A percentile compares a stretch with the other conserved stretches of the same genome.
Evolutionary conservation across 2,329 filamentous ascomycete species (phyloP).

Genomic region (Chrysoporthe deuterocubensis): DNA sequence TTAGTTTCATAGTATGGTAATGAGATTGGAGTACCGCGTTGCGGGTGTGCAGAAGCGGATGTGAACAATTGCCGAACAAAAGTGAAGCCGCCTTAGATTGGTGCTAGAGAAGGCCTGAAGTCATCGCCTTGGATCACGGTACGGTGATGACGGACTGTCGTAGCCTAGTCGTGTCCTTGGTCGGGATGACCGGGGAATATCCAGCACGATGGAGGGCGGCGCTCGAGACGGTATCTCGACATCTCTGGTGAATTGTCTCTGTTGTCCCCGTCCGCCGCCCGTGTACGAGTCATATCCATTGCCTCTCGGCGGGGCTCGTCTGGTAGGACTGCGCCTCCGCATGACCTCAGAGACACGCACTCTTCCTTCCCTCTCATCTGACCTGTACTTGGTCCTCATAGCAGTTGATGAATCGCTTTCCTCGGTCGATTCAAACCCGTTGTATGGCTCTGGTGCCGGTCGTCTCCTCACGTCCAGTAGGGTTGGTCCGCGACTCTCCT

Average conservation of each 20-base stretch:
- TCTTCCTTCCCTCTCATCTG: conserved; percentile 16
- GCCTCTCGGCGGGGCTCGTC: conserved; percentile 9
- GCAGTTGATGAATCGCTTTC: conserved; percentile 8
- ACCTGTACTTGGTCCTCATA: conserved; percentile 9
- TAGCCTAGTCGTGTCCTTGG: conserved; percentile 20
- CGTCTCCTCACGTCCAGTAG: conserved; percentile 15
- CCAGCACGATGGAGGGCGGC: conserved; percentile 12
- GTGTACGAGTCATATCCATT: conserved; percentile 4
- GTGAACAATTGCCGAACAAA: too few relatives aligned
- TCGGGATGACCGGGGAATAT: conserved; percentile 12
- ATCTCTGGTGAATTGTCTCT: background rate
- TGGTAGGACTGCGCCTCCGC: conserved; percentile 9
- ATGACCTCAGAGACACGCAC: conserved; percentile 9
- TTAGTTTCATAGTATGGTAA: too few relatives aligned
- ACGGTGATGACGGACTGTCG: conserved; percentile 13
- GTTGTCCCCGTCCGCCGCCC: conserved; percentile 2
- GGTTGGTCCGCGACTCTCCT: too few relatives aligned
- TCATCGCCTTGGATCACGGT: background rate
- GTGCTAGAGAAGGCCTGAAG: too few relatives aligned
- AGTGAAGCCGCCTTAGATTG: too few relatives aligned
- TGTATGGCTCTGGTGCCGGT: conserved; percentile 12
- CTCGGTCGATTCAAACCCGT: conserved; percentile 19
- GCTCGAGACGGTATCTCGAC: conserved; percentile 11
- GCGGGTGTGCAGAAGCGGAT: too few relatives aligned
- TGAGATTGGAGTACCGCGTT: too few relatives aligned